Percentiles rank a stretch among this genome's conserved stretches.
phyloP scores from a whole-genome alignment of 176 grass and related monocot species.

The Avena atlantica region DNA sequence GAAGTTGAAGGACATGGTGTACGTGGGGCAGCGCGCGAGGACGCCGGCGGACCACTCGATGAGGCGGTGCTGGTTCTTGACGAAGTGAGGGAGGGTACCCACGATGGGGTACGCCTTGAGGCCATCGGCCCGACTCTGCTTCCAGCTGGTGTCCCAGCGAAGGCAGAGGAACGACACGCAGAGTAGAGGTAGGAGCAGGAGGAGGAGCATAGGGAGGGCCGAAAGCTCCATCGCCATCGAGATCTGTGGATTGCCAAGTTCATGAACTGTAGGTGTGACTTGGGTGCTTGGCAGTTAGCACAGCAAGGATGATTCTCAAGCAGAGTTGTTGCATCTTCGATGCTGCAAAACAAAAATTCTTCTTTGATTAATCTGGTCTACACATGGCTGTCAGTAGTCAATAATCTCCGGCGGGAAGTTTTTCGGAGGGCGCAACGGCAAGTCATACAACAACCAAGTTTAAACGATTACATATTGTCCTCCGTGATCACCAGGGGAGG shows the following conservation, averaged over 20 bases:
- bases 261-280: background rate
- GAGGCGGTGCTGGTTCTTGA: conserved; percentile 58
- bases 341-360: too few species aligned
- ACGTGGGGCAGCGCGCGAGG: conserved; percentile 46
- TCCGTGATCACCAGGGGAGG: too few species aligned
- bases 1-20: conserved; percentile 44
- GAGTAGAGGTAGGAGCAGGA: conserved; percentile 31
- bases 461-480: too few species aligned
- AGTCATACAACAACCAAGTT: too few species aligned
- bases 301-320: background rate
- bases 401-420: too few species aligned
- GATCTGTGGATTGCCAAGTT: background rate
- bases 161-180: conserved; percentile 34
- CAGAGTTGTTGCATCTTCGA: background rate
- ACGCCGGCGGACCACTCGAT: conserved; percentile 61
- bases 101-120: conserved; percentile 61
- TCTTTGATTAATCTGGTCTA: background rate
- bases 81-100: conserved; percentile 51
- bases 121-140: conserved; percentile 30
- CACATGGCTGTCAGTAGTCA: too few species aligned
- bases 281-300: background rate
- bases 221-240: background rate
- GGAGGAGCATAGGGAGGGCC: conserved; percentile 20
- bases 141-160: conserved; percentile 24
- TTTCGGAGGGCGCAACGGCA: too few species aligned